Base-by-base conservation (phyloP, 306 rosid species). In the Calophaca sinica region DNA sequence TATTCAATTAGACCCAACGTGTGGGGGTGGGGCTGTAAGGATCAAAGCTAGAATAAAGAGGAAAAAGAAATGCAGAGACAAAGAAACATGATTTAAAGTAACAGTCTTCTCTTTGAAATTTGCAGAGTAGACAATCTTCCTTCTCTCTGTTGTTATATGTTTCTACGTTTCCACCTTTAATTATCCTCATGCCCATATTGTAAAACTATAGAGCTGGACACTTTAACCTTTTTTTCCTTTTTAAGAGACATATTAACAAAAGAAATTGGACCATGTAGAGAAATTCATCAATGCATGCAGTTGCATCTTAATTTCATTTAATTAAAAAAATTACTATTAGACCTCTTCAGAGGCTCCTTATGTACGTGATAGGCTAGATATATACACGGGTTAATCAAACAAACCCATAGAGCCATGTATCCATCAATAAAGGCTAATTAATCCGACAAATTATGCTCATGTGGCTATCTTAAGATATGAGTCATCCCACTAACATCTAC, bases 41-140 rank as follows among this genome's bases (percentile, higher is more conserved):
- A 79, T 62, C 52, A 70, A 62, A 79, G 26, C 64, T 79, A 71
- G 73, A 79, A 66, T 66, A 68, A 77, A 84, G 81, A 66, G 80
- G 51, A 68, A 63, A 73, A 68, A 36, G 54, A 64, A 78, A 67
- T 71, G 35, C 0, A 66, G 76, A 80, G 86, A 85, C 88, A 85
- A 81, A 74, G 83, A 84, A 81, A 85, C 86, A 81, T 42, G 78
- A 74, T 66, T 81, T 66, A 85, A 75, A 85, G 86, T 64, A 32
- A 57, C 38, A 84, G 68, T 74, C 49, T 74, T 36, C 61, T 57
- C 81, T 81, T 85, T 78, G 79, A 62, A 78, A 70, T 84, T 81
- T 84, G 69, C 69, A 78, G 39, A 59, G 55, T 77, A 81, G 83
- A 84, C 82, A 85, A 70, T 55, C 31, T 63, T 65, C 82, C 73